A percentile compares a stretch with the other conserved stretches of the same genome.
These are phyloP conservation scores for Dalbergia oliveri DNA, from an alignment of 306 rosid species.

Conservation along the genomic window DNA sequence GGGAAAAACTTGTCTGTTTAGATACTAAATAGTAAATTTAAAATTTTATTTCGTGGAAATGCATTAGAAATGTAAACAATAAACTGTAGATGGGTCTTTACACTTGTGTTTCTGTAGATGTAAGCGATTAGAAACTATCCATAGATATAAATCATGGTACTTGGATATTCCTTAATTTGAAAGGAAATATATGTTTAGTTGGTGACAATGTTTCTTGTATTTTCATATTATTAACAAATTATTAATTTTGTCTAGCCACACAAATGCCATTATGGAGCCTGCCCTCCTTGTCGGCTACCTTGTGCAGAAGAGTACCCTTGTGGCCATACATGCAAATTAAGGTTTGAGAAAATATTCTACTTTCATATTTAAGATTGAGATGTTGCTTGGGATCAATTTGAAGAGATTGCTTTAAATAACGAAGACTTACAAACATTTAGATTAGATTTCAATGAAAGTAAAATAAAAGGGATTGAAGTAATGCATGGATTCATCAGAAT, in stretches of 20 bases:
- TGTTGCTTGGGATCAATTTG: slow-evolving; percentile 20
- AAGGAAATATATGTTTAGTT: slow-evolving; percentile 21
- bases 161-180: slow-evolving; percentile 24
- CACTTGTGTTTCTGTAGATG: neutral
- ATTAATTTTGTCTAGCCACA: slow-evolving; percentile 72
- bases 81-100: neutral
- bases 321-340: slow-evolving; percentile 85
- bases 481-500: slow-evolving; percentile 17
- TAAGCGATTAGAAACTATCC: slow-evolving; percentile 24
- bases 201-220: neutral
- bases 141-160: slow-evolving; percentile 3
- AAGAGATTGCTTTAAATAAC: slow-evolving; percentile 21
- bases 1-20: neutral
- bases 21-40: no score
- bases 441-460: neutral
- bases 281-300: slow-evolving; percentile 79
- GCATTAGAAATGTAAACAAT: neutral
- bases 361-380: slow-evolving; percentile 29
- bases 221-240: slow-evolving; percentile 41
- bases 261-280: slow-evolving; percentile 97
- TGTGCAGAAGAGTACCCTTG: slow-evolving; percentile 87
- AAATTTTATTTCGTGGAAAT: neutral
- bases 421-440: slow-evolving; percentile 21
- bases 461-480: slow-evolving; percentile 5
- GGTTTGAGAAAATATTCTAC: slow-evolving; percentile 60